These are phyloP conservation scores for Penicillium sp. DNA, from an alignment of 2,329 filamentous ascomycete genomes.

Conservation along the genomic window DNA sequence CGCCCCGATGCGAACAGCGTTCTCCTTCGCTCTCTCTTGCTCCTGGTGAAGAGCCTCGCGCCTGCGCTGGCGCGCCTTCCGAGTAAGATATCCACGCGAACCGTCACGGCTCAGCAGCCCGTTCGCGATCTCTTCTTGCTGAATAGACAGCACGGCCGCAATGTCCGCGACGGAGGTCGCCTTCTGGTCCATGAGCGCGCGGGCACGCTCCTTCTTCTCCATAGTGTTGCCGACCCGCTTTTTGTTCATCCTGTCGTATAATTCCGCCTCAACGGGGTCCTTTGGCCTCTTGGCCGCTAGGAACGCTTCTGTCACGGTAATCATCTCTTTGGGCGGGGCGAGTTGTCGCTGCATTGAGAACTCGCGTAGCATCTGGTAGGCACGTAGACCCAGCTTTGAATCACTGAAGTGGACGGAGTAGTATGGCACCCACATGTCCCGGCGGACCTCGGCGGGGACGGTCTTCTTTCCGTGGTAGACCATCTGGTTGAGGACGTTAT, in stretches of 20 bases:
- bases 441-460: slow-evolving; percentile 56
- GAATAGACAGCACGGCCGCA: slow-evolving; percentile 55
- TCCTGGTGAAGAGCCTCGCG: slow-evolving; percentile 26
- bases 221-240: slow-evolving; percentile 46
- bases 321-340: slow-evolving; percentile 46
- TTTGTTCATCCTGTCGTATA: slow-evolving; percentile 41
- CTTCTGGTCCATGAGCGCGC: slow-evolving; percentile 62
- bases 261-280: slow-evolving; percentile 39
- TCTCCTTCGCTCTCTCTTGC: slow-evolving; percentile 19
- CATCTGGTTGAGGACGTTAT: slow-evolving; percentile 56
- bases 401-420: slow-evolving; percentile 58
- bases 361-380: slow-evolving; percentile 60
- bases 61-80: slow-evolving; percentile 31
- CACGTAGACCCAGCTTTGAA: slow-evolving; percentile 51
- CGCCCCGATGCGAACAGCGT: slow-evolving; percentile 26
- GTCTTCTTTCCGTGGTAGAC: slow-evolving; percentile 65
- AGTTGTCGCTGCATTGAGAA: slow-evolving; percentile 60
- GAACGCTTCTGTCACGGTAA: slow-evolving; percentile 46
- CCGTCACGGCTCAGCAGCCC: slow-evolving; percentile 28
- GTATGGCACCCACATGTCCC: slow-evolving; percentile 63
- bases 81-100: slow-evolving; percentile 34
- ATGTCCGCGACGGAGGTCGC: slow-evolving; percentile 63
- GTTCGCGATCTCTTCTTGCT: slow-evolving; percentile 40
- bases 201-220: slow-evolving; percentile 51
- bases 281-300: slow-evolving; percentile 40